Conservation (phyloP, 2,329 filamentous ascomycete genomes). For the Aspergillus ochraceus region DNA sequence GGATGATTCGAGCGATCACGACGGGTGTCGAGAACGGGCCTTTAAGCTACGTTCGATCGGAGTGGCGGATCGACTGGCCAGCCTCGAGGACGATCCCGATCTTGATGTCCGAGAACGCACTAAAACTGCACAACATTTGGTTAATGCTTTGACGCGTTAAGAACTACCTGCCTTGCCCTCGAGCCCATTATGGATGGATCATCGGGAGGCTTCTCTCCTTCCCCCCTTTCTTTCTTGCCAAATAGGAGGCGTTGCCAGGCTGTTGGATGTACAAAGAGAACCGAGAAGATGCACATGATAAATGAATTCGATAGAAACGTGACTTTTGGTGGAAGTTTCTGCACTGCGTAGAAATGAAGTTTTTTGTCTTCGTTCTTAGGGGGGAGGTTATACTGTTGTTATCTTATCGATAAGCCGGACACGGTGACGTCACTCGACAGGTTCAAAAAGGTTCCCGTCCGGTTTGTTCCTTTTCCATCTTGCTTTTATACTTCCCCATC, state of each 20-base stretch:
- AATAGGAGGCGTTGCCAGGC: slow-evolving; percentile 1
- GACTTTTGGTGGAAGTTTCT: not conserved
- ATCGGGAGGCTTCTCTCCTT: no score
- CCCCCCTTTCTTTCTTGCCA: not conserved
- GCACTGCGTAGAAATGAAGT: not conserved
- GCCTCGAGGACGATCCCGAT: slow-evolving; percentile 67
- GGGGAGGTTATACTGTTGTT: no score
- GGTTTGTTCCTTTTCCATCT: not conserved
- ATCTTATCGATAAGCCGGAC: slow-evolving; percentile 17
- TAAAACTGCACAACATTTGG: slow-evolving; percentile 74
- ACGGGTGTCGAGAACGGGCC: slow-evolving; percentile 66
- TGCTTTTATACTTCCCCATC: not conserved
- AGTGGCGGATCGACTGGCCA: slow-evolving; percentile 65
- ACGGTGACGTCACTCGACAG: slow-evolving; percentile 7
- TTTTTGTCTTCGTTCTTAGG: no score
- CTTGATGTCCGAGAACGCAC: slow-evolving; percentile 81
- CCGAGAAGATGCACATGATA: slow-evolving; percentile 1
- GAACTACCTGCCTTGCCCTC: slow-evolving; percentile 6
- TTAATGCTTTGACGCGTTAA: slow-evolving; percentile 45
- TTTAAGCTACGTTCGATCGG: slow-evolving; percentile 69
- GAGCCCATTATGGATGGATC: not conserved
- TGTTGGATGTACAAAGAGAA: slow-evolving; percentile 8
- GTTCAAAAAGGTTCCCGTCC: not conserved
- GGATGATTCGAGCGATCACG: slow-evolving; percentile 69
- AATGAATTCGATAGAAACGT: not conserved